These are phyloP conservation scores for Sphagnum fallax DNA, from an alignment of 228 moss, liverwort and hornwort species.

Conservation along the genomic window DNA sequence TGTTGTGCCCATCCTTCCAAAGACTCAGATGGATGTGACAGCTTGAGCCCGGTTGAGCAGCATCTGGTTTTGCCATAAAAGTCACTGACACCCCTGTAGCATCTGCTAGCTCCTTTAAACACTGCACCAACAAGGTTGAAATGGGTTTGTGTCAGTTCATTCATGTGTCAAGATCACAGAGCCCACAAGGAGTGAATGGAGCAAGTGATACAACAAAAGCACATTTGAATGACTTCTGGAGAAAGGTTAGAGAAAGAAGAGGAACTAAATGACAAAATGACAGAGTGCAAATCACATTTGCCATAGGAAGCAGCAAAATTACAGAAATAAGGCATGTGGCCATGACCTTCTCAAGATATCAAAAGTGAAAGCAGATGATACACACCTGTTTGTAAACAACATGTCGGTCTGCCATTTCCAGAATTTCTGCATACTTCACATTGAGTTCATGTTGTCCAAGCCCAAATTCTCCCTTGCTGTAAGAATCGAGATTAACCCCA, in stretches of 20 bases:
- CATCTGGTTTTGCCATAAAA: slow-evolving; percentile 96
- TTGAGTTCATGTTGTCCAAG: slow-evolving; percentile 94
- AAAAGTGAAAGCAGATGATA: background rate
- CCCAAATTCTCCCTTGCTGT: slow-evolving; percentile 92
- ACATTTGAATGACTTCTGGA: too few species aligned
- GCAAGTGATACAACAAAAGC: too few species aligned
- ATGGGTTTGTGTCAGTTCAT: too few species aligned
- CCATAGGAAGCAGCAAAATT: background rate
- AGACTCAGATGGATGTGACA: slow-evolving; percentile 92
- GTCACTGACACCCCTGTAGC: slow-evolving; percentile 75
- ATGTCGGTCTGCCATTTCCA: slow-evolving; percentile 96
- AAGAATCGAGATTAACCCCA: background rate
- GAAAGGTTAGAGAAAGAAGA: too few species aligned
- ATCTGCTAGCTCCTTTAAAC: slow-evolving; percentile 95
- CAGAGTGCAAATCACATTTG: background rate
- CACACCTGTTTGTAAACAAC: slow-evolving; percentile 89
- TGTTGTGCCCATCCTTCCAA: slow-evolving; percentile 68
- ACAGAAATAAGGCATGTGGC: background rate
- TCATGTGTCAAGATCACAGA: too few species aligned
- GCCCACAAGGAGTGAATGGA: too few species aligned
- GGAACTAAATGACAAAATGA: background rate
- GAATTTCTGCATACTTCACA: slow-evolving; percentile 80
- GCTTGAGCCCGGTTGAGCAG: slow-evolving; percentile 88
- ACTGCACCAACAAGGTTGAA: slow-evolving; percentile 29
- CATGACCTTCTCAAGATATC: too few species aligned